Evolutionary conservation across 164 flowering plant genomes (phyloP).

Genomic region (Piper longum): DNA sequence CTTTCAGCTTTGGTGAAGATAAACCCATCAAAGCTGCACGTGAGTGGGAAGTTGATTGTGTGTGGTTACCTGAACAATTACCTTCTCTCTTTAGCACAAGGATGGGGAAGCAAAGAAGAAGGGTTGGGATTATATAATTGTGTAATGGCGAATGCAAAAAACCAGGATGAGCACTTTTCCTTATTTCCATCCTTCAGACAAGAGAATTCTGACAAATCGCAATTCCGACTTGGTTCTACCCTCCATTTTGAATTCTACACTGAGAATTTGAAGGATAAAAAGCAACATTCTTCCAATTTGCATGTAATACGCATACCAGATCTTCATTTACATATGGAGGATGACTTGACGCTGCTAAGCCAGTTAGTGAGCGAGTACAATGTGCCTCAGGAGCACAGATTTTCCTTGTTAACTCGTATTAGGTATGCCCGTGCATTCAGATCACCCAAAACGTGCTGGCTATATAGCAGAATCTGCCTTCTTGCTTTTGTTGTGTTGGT

Average conservation of each 20-base stretch:
- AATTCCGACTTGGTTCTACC: constrained; percentile 54
- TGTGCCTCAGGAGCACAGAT: constrained; percentile 61
- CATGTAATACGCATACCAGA: constrained; percentile 67
- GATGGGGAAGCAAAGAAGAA: constrained; percentile 96
- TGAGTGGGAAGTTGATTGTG: constrained; percentile 37
- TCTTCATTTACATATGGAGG: constrained; percentile 27
- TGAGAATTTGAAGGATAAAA: constrained; percentile 26
- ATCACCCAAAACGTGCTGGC: constrained; percentile 53
- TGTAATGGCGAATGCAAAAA: constrained; percentile 29
- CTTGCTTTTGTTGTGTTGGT: constrained; percentile 82
- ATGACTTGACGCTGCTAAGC: constrained; percentile 67
- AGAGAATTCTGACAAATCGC: constrained; percentile 28
- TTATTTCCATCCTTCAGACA: no score
- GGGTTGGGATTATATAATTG: constrained; percentile 84
- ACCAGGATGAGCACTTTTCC: no score
- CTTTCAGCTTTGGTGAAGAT: constrained; percentile 67
- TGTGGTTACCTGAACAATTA: constrained; percentile 56
- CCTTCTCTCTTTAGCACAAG: constrained; percentile 81
- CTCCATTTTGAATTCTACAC: constrained; percentile 90
- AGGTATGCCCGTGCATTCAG: constrained; percentile 83
- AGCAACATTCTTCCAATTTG: constrained; percentile 28
- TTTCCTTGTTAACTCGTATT: constrained; percentile 70
- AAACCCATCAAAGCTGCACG: no score
- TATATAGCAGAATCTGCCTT: constrained; percentile 70
- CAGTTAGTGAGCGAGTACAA: constrained; percentile 50